These are phyloP conservation scores for Cystobasidium onofrii DNA, from an alignment of 768 basidiomycete genomes.

Conservation along the genomic window DNA sequence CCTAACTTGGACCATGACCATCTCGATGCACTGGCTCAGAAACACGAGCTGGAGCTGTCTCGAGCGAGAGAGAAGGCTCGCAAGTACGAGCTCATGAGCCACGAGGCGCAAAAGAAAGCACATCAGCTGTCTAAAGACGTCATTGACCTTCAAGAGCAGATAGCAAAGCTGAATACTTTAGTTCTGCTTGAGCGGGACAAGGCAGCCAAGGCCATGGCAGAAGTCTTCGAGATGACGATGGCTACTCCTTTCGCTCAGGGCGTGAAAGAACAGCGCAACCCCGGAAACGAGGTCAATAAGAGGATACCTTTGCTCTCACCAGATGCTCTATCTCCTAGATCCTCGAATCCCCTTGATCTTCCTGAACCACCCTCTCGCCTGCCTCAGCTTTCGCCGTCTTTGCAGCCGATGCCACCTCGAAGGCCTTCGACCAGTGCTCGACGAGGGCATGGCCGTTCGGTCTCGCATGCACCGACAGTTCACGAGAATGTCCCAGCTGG, in stretches of 20 bases:
- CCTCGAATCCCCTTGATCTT: neutral
- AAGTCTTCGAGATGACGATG: constrained; percentile 28
- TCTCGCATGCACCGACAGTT: constrained; percentile 30
- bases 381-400: neutral
- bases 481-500: constrained; percentile 19
- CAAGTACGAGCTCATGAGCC: neutral
- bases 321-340: neutral
- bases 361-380: neutral
- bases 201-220: constrained; percentile 32
- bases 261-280: neutral
- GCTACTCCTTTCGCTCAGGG: neutral
- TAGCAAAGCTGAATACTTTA: constrained; percentile 29
- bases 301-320: neutral
- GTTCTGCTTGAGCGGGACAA: constrained; percentile 33
- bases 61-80: constrained; percentile 5
- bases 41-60: constrained; percentile 25
- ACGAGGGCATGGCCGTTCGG: constrained; percentile 16
- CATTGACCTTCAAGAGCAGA: constrained; percentile 30
- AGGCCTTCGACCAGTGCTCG: neutral
- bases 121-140: constrained; percentile 21
- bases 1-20: constrained; percentile 16
- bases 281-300: constrained; percentile 11
- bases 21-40: constrained; percentile 12
- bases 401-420: neutral
- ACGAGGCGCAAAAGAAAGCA: constrained; percentile 6